Base-by-base conservation (phyloP, 495 filamentous ascomycete genomes). In the Aspergillus cristatus region DNA sequence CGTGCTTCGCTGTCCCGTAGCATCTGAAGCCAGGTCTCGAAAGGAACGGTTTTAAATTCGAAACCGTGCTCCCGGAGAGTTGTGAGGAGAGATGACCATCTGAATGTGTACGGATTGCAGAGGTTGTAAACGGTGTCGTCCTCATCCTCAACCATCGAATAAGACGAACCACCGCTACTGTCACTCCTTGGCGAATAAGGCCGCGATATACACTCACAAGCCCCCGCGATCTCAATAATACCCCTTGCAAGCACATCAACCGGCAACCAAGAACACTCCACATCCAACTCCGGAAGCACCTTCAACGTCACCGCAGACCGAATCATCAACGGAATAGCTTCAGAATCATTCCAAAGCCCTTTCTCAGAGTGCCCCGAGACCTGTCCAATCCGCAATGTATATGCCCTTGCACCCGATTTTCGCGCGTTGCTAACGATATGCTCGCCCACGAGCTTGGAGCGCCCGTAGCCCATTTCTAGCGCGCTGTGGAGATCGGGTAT, bases 261-360 rank as follows among this genome's bases (percentile, higher is more conserved):
- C 0, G 75, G 72, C 7, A 79, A 53, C 75, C 74, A 79, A 15
- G 62, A 66, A 33, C 70, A 74, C 2, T 28, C 45, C 1, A 49
- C 56, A 16, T 67, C 37, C 1, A 81, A 51, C 0, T 47, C 56
- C 1, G 78, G 78, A 4, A 79, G 48, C 1, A 57, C 63, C 4
- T 58, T 54, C 4, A 75, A 43, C 0, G 71, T 69, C 35, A 68
- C 34, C 0, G 71, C 71, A 14, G 67, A 73, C 14, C 68, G 62
- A 5, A 82, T 57, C 34, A 82, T 72, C 13, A 75, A 45, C 15
- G 77, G 72, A 0, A 78, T 53, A 0, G 70, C 71, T 40, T 82
- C 78, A 2, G 54, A 67, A 32, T 71, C 67, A 47, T 79, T 81
- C 77, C 77, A 81, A 0, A 74, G 39, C 1, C 74, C 76, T 37